Evolutionary conservation across 2,329 filamentous ascomycete genomes (phyloP).

Genomic region (Atkinsonella hypoxylon): DNA sequence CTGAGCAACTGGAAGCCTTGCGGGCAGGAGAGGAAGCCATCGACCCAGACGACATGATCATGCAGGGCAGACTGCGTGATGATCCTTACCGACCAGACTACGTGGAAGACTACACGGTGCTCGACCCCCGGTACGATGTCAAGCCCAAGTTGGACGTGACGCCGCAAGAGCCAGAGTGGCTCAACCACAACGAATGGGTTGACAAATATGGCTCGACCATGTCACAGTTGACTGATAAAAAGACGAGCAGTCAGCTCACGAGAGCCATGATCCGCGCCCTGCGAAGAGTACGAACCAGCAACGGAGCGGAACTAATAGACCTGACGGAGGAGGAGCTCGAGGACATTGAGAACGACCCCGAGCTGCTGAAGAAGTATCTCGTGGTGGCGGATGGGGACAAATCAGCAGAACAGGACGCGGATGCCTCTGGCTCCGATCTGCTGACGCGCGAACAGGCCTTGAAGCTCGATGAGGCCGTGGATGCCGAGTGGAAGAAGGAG

Average conservation of each 20-base stretch:
- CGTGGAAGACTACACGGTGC: slow-evolving; percentile 68
- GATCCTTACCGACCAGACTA: slow-evolving; percentile 66
- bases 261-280: slow-evolving; percentile 29
- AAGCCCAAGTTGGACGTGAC: slow-evolving; percentile 37
- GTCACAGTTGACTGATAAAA: slow-evolving; percentile 28
- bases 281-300: slow-evolving; percentile 28
- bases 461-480: slow-evolving; percentile 26
- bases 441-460: slow-evolving; percentile 23
- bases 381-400: slow-evolving; percentile 15
- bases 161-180: slow-evolving; percentile 44
- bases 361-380: slow-evolving; percentile 26
- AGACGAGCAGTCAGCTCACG: slow-evolving; percentile 29
- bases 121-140: slow-evolving; percentile 70
- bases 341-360: slow-evolving; percentile 27
- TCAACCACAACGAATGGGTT: slow-evolving; percentile 45
- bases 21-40: slow-evolving; percentile 70
- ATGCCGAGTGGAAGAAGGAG: slow-evolving; percentile 25
- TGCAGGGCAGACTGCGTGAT: slow-evolving; percentile 57
- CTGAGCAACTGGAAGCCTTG: slow-evolving; percentile 70
- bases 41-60: slow-evolving; percentile 58
- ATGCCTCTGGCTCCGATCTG: slow-evolving; percentile 14
- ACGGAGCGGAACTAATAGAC: slow-evolving; percentile 32
- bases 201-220: slow-evolving; percentile 43
- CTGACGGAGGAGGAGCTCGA: slow-evolving; percentile 37
- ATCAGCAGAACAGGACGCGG: slow-evolving; percentile 12